phyloP scores from a whole-genome alignment of 1,139 yeast genomes.

The Saccharomycopsis phalli region DNA sequence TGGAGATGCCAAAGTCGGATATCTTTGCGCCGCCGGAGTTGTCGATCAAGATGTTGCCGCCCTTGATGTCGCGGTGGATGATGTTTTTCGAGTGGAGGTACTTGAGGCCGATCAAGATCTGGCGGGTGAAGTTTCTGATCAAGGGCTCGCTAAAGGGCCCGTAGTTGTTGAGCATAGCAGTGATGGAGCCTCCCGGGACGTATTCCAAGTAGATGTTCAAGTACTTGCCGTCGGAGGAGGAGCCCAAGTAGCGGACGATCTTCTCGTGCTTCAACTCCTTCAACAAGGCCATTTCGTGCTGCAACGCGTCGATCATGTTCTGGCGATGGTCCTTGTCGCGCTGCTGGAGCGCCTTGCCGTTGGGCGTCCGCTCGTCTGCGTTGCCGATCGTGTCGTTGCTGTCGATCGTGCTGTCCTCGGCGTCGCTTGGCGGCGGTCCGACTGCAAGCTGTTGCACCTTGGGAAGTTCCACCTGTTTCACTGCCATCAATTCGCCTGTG shows the following conservation, averaged over 20 bases:
- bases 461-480: constrained; percentile 79
- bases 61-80: constrained; percentile 87
- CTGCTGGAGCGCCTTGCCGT: constrained; percentile 9
- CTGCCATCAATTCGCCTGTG: constrained; percentile 96
- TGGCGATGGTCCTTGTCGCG: constrained; percentile 35
- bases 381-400: constrained; percentile 16
- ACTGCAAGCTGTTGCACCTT: constrained; percentile 21
- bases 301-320: constrained; percentile 72
- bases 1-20: constrained; percentile 90
- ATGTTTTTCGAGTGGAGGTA: constrained; percentile 78
- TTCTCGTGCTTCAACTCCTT: constrained; percentile 83
- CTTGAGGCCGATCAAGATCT: constrained; percentile 71
- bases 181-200: constrained; percentile 95
- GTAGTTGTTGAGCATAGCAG: constrained; percentile 72
- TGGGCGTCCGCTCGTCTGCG: constrained; percentile 17
- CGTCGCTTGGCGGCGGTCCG: neutral
- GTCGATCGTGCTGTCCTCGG: constrained; percentile 13
- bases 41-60: constrained; percentile 85
- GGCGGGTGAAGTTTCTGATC: constrained; percentile 74
- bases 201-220: constrained; percentile 85
- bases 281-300: constrained; percentile 73
- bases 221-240: constrained; percentile 60
- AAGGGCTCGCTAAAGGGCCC: constrained; percentile 92
- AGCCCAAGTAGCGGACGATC: constrained; percentile 85
- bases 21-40: constrained; percentile 87